phyloP scores from a whole-genome alignment of 225 moss, liverwort and hornwort genomes.

The Ulota crispa region DNA sequence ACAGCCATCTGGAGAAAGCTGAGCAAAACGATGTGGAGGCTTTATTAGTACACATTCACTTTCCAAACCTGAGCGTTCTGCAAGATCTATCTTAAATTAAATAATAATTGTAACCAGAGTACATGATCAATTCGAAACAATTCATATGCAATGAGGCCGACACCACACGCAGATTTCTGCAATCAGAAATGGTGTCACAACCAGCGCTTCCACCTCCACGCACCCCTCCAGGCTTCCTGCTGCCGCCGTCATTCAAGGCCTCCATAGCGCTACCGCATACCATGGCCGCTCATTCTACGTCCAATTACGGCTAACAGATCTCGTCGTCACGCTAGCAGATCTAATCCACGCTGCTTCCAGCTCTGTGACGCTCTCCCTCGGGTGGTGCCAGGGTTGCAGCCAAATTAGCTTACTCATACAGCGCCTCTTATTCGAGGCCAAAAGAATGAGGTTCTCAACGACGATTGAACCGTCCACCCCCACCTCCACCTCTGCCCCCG shows the following conservation, averaged over 20 bases:
- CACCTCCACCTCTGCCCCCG: constrained; percentile 40
- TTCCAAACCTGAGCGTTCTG: neutral
- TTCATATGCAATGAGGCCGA: neutral
- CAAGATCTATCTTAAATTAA: neutral
- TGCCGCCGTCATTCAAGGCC: neutral
- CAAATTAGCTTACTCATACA: constrained; percentile 19
- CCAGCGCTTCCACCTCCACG: constrained; percentile 7
- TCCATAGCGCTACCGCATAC: neutral
- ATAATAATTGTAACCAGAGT: neutral
- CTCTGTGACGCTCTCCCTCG: constrained; percentile 21
- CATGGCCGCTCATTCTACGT: constrained; percentile 7
- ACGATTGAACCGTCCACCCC: constrained; percentile 43
- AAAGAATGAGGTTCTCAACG: constrained; percentile 31
- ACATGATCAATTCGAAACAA: constrained; percentile 7
- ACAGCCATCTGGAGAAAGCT: no score
- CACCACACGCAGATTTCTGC: constrained; percentile 8
- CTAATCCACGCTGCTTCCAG: neutral
- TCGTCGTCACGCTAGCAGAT: neutral
- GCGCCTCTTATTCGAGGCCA: constrained; percentile 25
- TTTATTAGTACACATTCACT: no score
- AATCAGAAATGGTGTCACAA: neutral
- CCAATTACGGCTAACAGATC: neutral
- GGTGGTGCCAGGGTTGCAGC: constrained; percentile 33
- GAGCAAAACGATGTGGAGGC: no score
- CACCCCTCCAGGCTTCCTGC: constrained; percentile 21